Conservation (phyloP, 2,329 filamentous ascomycete species). For the Xylariaceae sp. region DNA sequence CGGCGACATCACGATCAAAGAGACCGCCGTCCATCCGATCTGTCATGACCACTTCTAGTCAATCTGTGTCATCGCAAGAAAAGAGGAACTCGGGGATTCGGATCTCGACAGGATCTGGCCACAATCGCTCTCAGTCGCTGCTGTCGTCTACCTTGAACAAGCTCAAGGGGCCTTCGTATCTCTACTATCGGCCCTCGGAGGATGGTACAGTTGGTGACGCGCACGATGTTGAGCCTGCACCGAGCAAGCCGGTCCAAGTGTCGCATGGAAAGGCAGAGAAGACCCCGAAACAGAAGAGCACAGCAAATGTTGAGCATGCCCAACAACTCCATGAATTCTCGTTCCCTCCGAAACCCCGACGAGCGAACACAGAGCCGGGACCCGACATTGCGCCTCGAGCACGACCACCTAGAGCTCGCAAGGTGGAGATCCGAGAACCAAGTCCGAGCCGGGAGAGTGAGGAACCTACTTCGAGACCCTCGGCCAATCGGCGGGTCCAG, state of each 20-base stretch:
- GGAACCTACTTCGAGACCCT: slow-evolving; percentile 11
- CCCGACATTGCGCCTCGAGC: slow-evolving; percentile 19
- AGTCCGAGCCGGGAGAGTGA: slow-evolving; percentile 9
- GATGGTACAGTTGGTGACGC: slow-evolving; percentile 9
- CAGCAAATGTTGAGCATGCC: slow-evolving; percentile 6
- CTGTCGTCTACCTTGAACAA: slow-evolving; percentile 29
- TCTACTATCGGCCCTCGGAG: slow-evolving; percentile 25
- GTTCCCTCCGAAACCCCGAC: slow-evolving; percentile 19
- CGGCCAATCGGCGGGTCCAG: slow-evolving; percentile 16
- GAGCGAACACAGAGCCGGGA: slow-evolving; percentile 18
- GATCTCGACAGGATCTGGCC: slow-evolving; percentile 21
- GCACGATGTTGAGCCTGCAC: slow-evolving; percentile 9
- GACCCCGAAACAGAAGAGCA: slow-evolving; percentile 3
- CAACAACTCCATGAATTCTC: slow-evolving; percentile 20
- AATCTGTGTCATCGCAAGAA: slow-evolving; percentile 28
- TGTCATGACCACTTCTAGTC: slow-evolving; percentile 25
- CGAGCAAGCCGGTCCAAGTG: not conserved
- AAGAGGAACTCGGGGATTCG: slow-evolving; percentile 20
- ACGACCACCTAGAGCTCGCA: slow-evolving; percentile 14
- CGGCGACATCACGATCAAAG: slow-evolving; percentile 14
- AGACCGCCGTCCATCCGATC: slow-evolving; percentile 28
- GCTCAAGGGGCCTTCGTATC: slow-evolving; percentile 30
- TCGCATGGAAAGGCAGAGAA: slow-evolving; percentile 5
- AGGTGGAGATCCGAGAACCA: slow-evolving; percentile 13
- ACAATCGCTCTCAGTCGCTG: slow-evolving; percentile 30